Conservation (phyloP, 441 rosid species). For the Kokia cookei region DNA sequence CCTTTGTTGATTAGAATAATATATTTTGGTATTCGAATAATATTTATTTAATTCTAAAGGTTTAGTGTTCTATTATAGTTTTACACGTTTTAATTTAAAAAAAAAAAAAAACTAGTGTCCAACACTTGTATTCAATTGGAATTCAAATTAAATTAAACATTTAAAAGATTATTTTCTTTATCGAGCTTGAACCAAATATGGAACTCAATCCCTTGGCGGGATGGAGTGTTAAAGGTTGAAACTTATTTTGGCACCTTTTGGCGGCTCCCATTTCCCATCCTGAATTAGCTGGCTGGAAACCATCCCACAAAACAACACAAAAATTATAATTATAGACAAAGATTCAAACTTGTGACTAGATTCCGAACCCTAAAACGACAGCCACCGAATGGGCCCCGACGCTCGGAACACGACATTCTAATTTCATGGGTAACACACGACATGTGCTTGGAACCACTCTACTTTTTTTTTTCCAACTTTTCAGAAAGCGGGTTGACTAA, state of each 20-base stretch:
- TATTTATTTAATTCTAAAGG: too few species aligned
- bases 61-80: too few species aligned
- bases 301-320: background rate
- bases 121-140: too few species aligned
- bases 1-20: too few species aligned
- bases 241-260: background rate
- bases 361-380: background rate
- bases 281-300: background rate
- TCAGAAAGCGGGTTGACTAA: background rate
- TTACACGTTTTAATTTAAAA: too few species aligned
- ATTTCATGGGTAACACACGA: background rate
- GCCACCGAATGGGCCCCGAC: background rate
- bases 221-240: background rate
- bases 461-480: background rate
- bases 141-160: too few species aligned
- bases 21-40: too few species aligned
- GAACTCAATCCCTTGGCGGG: too few species aligned
- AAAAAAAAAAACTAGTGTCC: too few species aligned
- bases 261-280: background rate
- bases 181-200: too few species aligned
- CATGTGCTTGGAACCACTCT: background rate
- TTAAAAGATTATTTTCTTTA: too few species aligned
- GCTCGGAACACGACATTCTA: background rate
- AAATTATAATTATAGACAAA: background rate
- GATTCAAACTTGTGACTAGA: background rate